phyloP scores from a whole-genome alignment of 1,139 yeast genomes.

The Lodderomyces parapsilosis region DNA sequence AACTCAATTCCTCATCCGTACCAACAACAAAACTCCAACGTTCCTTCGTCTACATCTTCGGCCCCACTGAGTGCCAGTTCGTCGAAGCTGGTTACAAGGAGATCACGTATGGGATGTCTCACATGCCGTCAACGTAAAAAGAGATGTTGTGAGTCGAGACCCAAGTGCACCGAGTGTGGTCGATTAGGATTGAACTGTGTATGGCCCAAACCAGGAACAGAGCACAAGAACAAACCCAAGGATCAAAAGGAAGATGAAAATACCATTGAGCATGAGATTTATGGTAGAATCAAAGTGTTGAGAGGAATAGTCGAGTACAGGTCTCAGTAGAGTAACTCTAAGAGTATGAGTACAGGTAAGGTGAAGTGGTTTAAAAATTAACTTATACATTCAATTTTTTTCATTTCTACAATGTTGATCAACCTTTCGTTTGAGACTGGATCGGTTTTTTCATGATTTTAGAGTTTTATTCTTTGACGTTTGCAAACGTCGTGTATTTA shows the following conservation, averaged over 20 bases:
- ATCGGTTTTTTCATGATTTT: not conserved
- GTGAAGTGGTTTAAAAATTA: not conserved
- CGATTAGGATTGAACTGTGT: slow-evolving; percentile 43
- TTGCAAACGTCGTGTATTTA: not conserved
- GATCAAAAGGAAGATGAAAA: slow-evolving; percentile 49
- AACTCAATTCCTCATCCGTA: slow-evolving; percentile 3
- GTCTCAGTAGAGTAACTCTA: slow-evolving; percentile 16
- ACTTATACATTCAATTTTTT: not conserved
- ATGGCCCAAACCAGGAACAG: slow-evolving; percentile 54
- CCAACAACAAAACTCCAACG: not conserved
- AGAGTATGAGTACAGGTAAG: not conserved
- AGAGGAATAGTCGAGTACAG: slow-evolving; percentile 59
- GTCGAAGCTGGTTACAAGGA: slow-evolving; percentile 23
- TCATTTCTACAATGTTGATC: not conserved
- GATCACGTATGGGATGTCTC: slow-evolving; percentile 48
- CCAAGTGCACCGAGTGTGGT: slow-evolving; percentile 43
- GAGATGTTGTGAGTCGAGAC: slow-evolving; percentile 44
- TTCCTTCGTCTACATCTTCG: slow-evolving; percentile 1
- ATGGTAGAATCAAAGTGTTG: slow-evolving; percentile 59
- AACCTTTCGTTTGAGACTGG: not conserved
- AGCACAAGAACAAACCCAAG: slow-evolving; percentile 48
- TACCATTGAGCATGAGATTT: slow-evolving; percentile 49
- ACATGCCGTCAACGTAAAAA: slow-evolving; percentile 48
- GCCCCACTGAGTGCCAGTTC: not conserved
- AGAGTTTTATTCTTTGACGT: not conserved